A percentile compares a stretch with the other conserved stretches of the same genome.
Conservation (phyloP, 345 rosid species). For the Syzygium jambos region DNA sequence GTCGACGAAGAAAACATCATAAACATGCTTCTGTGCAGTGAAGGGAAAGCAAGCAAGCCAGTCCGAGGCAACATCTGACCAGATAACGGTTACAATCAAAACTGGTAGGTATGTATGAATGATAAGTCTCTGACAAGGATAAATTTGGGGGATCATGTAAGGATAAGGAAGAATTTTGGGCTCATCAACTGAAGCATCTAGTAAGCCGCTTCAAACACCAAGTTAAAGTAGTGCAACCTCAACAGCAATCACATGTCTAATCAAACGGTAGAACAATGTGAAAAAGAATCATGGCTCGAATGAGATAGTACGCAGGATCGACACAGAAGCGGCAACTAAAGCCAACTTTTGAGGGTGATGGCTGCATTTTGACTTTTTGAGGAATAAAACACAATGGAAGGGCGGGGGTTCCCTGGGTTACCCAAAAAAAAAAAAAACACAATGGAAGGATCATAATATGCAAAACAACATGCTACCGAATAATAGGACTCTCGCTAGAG, state of each 20-base stretch:
- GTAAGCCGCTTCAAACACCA: neutral
- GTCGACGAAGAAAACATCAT: conserved; percentile 69
- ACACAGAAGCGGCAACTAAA: neutral
- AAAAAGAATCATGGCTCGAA: neutral
- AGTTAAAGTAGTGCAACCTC: neutral
- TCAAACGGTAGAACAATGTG: neutral
- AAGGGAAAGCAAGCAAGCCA: conserved; percentile 90
- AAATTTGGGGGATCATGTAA: neutral
- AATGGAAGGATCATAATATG: neutral
- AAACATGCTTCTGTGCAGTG: conserved; percentile 57
- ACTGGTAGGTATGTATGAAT: neutral
- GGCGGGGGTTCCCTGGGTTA: no score
- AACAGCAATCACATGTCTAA: neutral
- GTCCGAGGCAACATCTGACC: conserved; percentile 78
- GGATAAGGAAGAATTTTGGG: neutral
- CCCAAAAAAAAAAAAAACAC: no score
- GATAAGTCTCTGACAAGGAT: neutral
- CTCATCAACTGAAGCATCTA: neutral
- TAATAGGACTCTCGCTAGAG: conserved; percentile 59
- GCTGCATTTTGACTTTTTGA: neutral
- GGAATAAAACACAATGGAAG: neutral
- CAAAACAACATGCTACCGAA: conserved; percentile 30
- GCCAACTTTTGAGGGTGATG: neutral
- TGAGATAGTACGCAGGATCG: neutral
- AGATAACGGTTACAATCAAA: neutral